Conservation (phyloP, 495 filamentous ascomycete species). For the Acidiella bohemica region DNA sequence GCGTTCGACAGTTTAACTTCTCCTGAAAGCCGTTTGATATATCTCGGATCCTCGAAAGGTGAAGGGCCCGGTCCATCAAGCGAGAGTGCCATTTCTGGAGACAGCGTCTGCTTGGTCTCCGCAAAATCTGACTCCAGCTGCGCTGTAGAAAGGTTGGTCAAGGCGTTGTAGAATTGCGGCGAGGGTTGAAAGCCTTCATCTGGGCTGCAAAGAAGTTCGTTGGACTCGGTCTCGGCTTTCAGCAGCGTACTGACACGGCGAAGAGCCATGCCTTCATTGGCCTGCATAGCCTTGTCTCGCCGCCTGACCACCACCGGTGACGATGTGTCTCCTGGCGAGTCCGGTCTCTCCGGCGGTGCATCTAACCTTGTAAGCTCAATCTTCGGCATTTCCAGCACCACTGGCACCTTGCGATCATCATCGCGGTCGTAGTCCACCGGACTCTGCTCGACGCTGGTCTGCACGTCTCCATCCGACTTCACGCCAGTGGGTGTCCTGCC, state of each 20-base stretch:
- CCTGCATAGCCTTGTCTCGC: conserved; percentile 5
- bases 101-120: conserved; percentile 1
- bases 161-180: conserved; percentile 6
- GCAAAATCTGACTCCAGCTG: background rate
- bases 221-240: background rate
- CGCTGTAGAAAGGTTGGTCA: conserved; percentile 2
- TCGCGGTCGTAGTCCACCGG: background rate
- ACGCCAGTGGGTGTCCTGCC: conserved; percentile 7
- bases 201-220: background rate
- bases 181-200: background rate
- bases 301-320: conserved; percentile 1
- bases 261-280: conserved; percentile 9
- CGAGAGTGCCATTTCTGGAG: conserved; percentile 8
- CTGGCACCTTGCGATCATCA: background rate
- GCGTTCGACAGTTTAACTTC: background rate
- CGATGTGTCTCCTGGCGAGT: background rate
- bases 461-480: background rate
- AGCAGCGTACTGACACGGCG: conserved; percentile 7
- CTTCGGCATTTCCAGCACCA: background rate
- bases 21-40: conserved; percentile 12
- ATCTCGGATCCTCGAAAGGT: conserved; percentile 19
- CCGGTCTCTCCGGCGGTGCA: no score
- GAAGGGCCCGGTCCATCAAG: conserved; percentile 5
- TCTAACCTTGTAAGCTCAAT: background rate
- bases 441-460: background rate